phyloP scores from a whole-genome alignment of 2,329 filamentous ascomycete genomes.

The Tympanopsis confertula region DNA sequence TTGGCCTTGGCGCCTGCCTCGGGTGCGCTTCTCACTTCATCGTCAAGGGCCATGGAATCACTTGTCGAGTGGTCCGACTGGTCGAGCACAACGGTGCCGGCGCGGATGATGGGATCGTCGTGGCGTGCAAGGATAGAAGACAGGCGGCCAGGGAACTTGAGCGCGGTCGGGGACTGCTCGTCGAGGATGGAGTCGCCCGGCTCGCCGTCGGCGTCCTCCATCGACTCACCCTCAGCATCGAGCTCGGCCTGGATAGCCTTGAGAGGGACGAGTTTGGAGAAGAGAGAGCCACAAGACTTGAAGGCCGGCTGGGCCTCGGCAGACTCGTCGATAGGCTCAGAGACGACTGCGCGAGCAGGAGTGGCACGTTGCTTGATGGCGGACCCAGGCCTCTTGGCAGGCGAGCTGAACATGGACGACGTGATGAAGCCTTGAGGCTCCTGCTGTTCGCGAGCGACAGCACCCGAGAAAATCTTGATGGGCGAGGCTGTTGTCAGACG shows the following conservation, averaged over 20 bases:
- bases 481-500: not conserved
- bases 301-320: too few relatives aligned
- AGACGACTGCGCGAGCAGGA: too few relatives aligned
- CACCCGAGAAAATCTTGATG: not conserved
- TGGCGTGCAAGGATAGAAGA: conserved; percentile 24
- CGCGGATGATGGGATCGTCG: conserved; percentile 11
- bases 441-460: too few relatives aligned
- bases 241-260: conserved; percentile 13
- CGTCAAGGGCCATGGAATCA: conserved; percentile 3
- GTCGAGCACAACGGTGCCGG: conserved; percentile 5
- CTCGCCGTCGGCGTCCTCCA: conserved; percentile 3
- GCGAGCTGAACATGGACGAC: not conserved
- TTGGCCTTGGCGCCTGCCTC: conserved; percentile 8
- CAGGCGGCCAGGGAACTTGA: conserved; percentile 20
- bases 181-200: too few relatives aligned
- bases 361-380: not conserved
- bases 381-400: not conserved
- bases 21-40: not conserved
- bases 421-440: not conserved
- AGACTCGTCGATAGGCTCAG: not conserved
- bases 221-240: conserved; percentile 6
- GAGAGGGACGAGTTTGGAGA: conserved; percentile 11
- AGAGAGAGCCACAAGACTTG: not conserved
- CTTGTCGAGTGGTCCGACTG: conserved; percentile 1
- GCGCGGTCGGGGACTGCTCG: not conserved